Conservation (phyloP, 2,329 filamentous ascomycete genomes). For the Didymella glomerata region DNA sequence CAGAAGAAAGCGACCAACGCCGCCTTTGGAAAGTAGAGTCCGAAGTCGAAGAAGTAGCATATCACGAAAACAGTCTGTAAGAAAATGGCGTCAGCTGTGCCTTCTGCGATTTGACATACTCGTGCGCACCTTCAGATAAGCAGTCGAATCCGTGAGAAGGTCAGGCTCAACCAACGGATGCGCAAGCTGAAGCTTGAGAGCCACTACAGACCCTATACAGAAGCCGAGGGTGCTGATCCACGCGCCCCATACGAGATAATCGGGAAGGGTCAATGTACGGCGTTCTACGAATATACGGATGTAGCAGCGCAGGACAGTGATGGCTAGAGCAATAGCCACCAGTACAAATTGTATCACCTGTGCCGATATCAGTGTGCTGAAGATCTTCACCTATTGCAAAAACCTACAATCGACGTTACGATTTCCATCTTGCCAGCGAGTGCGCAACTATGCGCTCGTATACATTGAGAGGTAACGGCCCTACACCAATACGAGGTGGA, state of each 20-base stretch:
- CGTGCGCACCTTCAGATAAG: conserved; percentile 25
- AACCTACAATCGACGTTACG: conserved; percentile 20
- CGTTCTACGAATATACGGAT: conserved; percentile 27
- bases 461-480: background rate
- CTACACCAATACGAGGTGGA: background rate
- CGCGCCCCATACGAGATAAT: conserved; percentile 35
- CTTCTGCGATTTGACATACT: background rate
- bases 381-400: background rate
- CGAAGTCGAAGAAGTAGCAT: conserved; percentile 34
- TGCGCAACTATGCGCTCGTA: conserved; percentile 5
- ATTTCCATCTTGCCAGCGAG: conserved; percentile 18
- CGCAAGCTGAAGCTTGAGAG: conserved; percentile 28
- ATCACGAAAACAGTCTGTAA: conserved; percentile 31
- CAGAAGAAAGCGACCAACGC: conserved; percentile 35
- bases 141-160: conserved; percentile 28
- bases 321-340: conserved; percentile 25
- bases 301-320: conserved; percentile 31
- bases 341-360: conserved; percentile 29
- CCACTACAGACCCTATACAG: conserved; percentile 26
- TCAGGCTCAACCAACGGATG: conserved; percentile 30
- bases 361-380: conserved; percentile 3
- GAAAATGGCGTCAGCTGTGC: background rate
- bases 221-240: conserved; percentile 33
- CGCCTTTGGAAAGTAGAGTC: conserved; percentile 34
- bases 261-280: conserved; percentile 26